Evolutionary conservation across 2,329 filamentous ascomycete genomes (phyloP).

Genomic region (Penicillium digitatum): DNA sequence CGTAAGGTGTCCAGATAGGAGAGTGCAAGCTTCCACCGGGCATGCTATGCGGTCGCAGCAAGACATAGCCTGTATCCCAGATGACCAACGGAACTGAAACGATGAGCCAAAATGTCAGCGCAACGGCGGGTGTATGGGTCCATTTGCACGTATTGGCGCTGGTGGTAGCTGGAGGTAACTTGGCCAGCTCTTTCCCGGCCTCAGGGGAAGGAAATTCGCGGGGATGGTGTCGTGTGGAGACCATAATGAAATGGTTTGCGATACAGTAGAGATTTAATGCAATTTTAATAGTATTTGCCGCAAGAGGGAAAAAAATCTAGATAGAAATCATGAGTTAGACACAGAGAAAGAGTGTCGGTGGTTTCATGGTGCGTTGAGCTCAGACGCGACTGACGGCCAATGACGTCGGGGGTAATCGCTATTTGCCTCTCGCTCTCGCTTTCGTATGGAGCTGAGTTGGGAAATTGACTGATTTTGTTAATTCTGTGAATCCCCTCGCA

Average conservation of each 20-base stretch:
- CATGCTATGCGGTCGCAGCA: conserved; percentile 78
- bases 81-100: conserved; percentile 72
- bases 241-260: conserved; percentile 36
- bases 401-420: conserved; percentile 5
- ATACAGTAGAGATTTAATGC: not conserved
- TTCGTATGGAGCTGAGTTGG: not conserved
- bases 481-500: not conserved
- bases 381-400: conserved; percentile 7
- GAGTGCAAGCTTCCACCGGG: conserved; percentile 67
- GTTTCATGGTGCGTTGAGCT: not conserved
- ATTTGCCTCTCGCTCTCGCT: not conserved
- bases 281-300: not conserved
- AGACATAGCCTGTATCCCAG: conserved; percentile 78
- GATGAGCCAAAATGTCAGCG: conserved; percentile 66
- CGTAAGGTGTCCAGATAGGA: conserved; percentile 73
- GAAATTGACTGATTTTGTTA: not conserved
- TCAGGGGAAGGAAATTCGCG: conserved; percentile 45
- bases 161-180: conserved; percentile 26
- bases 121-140: conserved; percentile 58
- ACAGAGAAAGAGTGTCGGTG: not conserved
- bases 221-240: conserved; percentile 55
- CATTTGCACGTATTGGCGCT: conserved; percentile 34
- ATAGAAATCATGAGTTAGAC: not conserved
- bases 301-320: not conserved
- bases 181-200: conserved; percentile 22